Evolutionary conservation across 202 grass and related monocot species (phyloP).

Genomic region (Panicum hallii): DNA sequence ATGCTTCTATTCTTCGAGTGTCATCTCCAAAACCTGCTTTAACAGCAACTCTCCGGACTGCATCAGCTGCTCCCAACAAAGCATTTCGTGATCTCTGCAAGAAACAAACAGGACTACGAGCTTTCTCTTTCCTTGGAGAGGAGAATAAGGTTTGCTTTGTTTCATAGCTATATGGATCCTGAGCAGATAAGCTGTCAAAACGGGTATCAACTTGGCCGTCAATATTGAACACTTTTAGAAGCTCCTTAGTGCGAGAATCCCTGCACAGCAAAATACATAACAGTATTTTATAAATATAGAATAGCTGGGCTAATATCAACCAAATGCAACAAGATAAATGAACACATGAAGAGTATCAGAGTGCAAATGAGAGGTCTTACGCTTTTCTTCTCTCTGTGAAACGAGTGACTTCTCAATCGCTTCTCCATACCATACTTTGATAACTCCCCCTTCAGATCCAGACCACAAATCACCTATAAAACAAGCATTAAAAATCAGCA

Average conservation of each 20-base stretch:
- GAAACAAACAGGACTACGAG: conserved; percentile 70
- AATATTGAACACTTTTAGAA: conserved; percentile 87
- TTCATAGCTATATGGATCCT: conserved; percentile 59
- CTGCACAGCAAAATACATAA: conserved; percentile 48
- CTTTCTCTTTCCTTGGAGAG: conserved; percentile 71
- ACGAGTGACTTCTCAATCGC: conserved; percentile 67
- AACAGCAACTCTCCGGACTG: conserved; percentile 80
- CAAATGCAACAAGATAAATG: conserved; percentile 52
- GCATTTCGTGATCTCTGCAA: conserved; percentile 93
- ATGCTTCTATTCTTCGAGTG: conserved; percentile 73
- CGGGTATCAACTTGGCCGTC: conserved; percentile 86
- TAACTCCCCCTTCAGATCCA: conserved; percentile 86
- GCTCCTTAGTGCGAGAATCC: conserved; percentile 84
- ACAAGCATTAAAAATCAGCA: conserved; percentile 42
- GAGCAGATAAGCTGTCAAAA: conserved; percentile 65
- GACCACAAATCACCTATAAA: conserved; percentile 92
- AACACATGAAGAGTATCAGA: conserved; percentile 79
- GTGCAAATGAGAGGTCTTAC: conserved; percentile 79
- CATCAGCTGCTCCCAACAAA: conserved; percentile 92
- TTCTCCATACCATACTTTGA: conserved; percentile 85
- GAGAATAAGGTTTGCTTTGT: conserved; percentile 60
- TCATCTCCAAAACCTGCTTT: conserved; percentile 91
- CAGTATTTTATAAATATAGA: conserved; percentile 38
- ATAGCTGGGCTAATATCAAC: conserved; percentile 39
- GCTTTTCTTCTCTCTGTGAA: conserved; percentile 75